These are phyloP conservation scores for Aspergillus neoniger DNA, from an alignment of 2,329 filamentous ascomycete species.

Conservation along the genomic window DNA sequence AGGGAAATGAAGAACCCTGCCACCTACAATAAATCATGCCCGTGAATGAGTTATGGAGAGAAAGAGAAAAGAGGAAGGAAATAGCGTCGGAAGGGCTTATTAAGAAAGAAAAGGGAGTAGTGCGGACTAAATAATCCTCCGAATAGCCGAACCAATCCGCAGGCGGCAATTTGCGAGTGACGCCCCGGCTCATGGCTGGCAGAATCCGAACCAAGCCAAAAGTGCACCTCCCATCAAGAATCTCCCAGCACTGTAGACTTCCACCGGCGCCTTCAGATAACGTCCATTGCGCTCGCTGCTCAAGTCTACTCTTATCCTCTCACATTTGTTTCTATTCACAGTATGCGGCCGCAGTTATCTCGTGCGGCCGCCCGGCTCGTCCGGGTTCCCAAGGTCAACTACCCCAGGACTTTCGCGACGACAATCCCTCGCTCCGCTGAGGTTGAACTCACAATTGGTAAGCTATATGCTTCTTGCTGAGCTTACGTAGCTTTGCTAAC, in stretches of 20 bases:
- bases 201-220: conserved; percentile 34
- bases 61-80: conserved; percentile 33
- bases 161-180: conserved; percentile 42
- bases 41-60: conserved; percentile 57
- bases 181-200: conserved; percentile 31
- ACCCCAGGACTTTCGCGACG: conserved; percentile 78
- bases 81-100: conserved; percentile 15
- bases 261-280: conserved; percentile 23
- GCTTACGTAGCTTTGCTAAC: conserved; percentile 54
- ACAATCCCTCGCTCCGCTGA: conserved; percentile 78
- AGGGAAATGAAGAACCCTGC: conserved; percentile 50
- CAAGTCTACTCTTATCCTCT: conserved; percentile 19
- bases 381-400: conserved; percentile 55
- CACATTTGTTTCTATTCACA: conserved; percentile 34
- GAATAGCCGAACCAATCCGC: conserved; percentile 41
- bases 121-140: conserved; percentile 35
- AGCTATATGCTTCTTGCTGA: conserved; percentile 33
- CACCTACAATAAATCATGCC: conserved; percentile 68
- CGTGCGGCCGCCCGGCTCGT: conserved; percentile 62
- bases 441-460: conserved; percentile 95
- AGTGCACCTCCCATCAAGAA: conserved; percentile 30
- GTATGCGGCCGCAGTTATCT: conserved; percentile 66
- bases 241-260: conserved; percentile 24
- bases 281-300: conserved; percentile 14
- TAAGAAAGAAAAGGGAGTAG: conserved; percentile 24